These are phyloP conservation scores for Chaetoscypha palmicola DNA, from an alignment of 2,329 filamentous ascomycete genomes.

Conservation along the genomic window DNA sequence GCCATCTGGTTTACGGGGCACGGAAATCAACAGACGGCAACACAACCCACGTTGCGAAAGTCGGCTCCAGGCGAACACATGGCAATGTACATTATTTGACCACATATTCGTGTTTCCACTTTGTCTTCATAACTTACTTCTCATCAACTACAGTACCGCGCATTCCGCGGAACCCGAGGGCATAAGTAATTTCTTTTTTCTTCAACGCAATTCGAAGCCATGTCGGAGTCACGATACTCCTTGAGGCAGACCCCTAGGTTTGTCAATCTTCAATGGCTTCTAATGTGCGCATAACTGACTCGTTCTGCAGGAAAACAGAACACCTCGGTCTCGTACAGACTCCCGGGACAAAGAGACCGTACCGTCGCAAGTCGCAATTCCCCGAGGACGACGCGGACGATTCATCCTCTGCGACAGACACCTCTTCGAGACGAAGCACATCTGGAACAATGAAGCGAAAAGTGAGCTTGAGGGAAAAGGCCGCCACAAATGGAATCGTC, in stretches of 20 bases:
- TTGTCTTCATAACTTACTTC: no score
- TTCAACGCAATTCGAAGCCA: no score
- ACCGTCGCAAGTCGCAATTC: slow-evolving; percentile 35
- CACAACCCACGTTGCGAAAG: no score
- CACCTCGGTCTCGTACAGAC: slow-evolving; percentile 46
- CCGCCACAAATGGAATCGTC: slow-evolving; percentile 17
- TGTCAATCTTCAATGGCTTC: slow-evolving; percentile 2
- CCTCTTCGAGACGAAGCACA: slow-evolving; percentile 16
- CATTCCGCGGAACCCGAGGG: no score
- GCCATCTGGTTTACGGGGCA: no score
- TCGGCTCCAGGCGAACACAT: no score
- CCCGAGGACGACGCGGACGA: slow-evolving; percentile 28
- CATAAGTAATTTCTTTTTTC: neutral
- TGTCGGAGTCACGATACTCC: slow-evolving; percentile 31
- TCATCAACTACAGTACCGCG: no score
- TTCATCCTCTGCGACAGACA: slow-evolving; percentile 30
- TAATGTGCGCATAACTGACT: slow-evolving; percentile 9
- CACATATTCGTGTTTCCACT: no score
- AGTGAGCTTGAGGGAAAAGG: slow-evolving; percentile 21
- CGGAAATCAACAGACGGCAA: no score
- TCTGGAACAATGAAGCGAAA: slow-evolving; percentile 19
- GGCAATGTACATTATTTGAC: no score
- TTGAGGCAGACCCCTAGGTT: slow-evolving; percentile 31
- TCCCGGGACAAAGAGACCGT: slow-evolving; percentile 36
- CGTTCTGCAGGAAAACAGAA: slow-evolving; percentile 39